Evolutionary conservation across 345 rosid genomes (phyloP).

Genomic region (Melastoma malabathricum): DNA sequence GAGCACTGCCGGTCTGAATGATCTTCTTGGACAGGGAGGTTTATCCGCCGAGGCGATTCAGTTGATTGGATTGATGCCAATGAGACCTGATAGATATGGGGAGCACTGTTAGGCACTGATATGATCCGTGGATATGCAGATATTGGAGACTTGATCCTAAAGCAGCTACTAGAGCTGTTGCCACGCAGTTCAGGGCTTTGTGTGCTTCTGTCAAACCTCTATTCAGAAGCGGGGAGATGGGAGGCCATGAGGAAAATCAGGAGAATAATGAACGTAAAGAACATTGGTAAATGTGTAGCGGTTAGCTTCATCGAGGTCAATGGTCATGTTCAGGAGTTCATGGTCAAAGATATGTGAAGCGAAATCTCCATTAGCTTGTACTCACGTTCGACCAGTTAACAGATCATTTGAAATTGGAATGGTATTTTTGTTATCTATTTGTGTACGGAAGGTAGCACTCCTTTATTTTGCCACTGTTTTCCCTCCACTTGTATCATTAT

Average conservation of each 20-base stretch:
- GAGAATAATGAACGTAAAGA: conserved; percentile 15
- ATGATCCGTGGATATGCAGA: conserved; percentile 11
- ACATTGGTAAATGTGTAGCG: conserved; percentile 18
- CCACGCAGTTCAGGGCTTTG: conserved; percentile 20
- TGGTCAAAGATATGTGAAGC: conserved; percentile 20
- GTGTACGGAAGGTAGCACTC: too few relatives aligned
- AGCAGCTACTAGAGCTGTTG: conserved; percentile 14
- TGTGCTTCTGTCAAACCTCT: conserved; percentile 23
- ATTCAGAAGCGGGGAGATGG: conserved; percentile 16
- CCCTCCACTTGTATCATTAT: too few relatives aligned
- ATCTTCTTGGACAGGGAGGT: conserved; percentile 26
- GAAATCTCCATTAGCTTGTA: conserved; percentile 9
- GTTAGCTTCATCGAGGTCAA: conserved; percentile 23
- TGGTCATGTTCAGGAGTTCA: conserved; percentile 15
- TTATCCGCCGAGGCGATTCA: conserved; percentile 17
- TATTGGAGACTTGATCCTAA: conserved; percentile 10
- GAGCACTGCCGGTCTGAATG: conserved; percentile 33
- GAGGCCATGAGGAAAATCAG: conserved; percentile 18
- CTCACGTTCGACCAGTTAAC: conserved; percentile 18
- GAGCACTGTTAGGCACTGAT: conserved; percentile 23
- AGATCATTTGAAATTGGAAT: conserved; percentile 19
- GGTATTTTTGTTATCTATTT: conserved; percentile 1
- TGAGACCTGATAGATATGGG: conserved; percentile 25
- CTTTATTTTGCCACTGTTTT: too few relatives aligned
- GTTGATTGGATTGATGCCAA: conserved; percentile 17